phyloP scores from a whole-genome alignment of 768 basidiomycete species.

The Termitomyces sp. region DNA sequence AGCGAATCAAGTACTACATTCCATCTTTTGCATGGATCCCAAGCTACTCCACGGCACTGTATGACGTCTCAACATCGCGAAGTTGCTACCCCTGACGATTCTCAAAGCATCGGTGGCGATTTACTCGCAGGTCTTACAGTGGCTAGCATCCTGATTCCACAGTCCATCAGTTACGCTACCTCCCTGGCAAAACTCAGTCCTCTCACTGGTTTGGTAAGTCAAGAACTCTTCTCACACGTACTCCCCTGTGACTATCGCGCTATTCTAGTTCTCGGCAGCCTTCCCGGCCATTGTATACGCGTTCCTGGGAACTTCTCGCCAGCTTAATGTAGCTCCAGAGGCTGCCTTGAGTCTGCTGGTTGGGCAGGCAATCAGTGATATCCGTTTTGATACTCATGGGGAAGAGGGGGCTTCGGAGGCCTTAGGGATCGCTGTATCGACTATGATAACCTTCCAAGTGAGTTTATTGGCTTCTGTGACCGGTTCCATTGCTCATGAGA shows the following conservation, averaged over 20 bases:
- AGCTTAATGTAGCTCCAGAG: conserved; percentile 84
- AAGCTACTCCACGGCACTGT: conserved; percentile 66
- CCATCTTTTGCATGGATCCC: conserved; percentile 81
- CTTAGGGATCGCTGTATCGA: conserved; percentile 65
- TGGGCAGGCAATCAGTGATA: conserved; percentile 79
- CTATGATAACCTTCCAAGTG: conserved; percentile 83
- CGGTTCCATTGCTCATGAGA: neutral
- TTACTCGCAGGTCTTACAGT: conserved; percentile 85
- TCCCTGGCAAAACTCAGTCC: conserved; percentile 85
- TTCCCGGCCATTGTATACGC: conserved; percentile 89
- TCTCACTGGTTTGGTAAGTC: conserved; percentile 74
- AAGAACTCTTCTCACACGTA: neutral
- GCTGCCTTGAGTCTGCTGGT: conserved; percentile 84
- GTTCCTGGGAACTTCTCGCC: conserved; percentile 80
- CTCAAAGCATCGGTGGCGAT: conserved; percentile 44
- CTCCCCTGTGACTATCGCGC: neutral
- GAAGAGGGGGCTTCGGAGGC: conserved; percentile 39
- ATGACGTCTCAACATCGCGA: conserved; percentile 18
- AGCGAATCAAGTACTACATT: conserved; percentile 68
- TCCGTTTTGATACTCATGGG: conserved; percentile 47
- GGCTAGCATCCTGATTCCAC: conserved; percentile 79
- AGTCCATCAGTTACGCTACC: conserved; percentile 89
- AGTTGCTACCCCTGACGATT: neutral
- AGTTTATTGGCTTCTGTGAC: conserved; percentile 9
- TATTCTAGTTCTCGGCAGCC: conserved; percentile 69